Base-by-base conservation (phyloP, 2,329 filamentous ascomycete genomes). In the Colletotrichum falcatum region DNA sequence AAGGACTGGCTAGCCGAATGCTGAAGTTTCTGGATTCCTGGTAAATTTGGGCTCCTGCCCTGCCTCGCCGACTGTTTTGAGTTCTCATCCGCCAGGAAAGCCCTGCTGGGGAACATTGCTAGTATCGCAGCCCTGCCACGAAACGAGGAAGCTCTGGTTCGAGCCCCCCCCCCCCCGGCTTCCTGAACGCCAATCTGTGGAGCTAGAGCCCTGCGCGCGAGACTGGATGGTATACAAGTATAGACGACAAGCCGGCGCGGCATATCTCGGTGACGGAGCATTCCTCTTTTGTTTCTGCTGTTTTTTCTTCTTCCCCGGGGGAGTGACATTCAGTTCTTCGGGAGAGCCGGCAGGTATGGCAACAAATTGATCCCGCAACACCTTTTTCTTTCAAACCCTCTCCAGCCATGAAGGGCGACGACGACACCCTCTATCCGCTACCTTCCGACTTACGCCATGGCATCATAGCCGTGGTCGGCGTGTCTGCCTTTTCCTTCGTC, bases 401-500 rank as follows among this genome's bases (percentile, higher is more conserved):
- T 35, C 1, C 51, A 23, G 28, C 4, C 53, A 70, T 70, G 67
- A 59, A 54, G 18, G 62, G 44, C 30, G 42, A 39, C 44, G 33
- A 12, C 53, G 37, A 70, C 46, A 79, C 76, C 26, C 75, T 83
- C 30, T 73, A 75, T 5, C 80, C 81, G 5, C 74, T 83, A 33
- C 79, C 80, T 5, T 66, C 73, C 5, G 76, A 77, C 28, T 76
- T 82, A n/a, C 75, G 73, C 18, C 73, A 77, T 46, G 81, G 81
- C 20, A 77, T 83, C 20, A 75, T 77, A 8, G 80, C 80, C 20
- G 78, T 83, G n/a, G 74, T 77, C 55, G 74, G 76, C 35, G 78
- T 81, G 60, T 79, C 77, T 49, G 75, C 79, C 44, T 63, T 79
- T 11, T 83, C 81, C 12, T 81, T 83, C 69, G 39, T 81, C n/a